Conservation (phyloP, 2,329 filamentous ascomycete species). For the Cryphonectria parasitica region DNA sequence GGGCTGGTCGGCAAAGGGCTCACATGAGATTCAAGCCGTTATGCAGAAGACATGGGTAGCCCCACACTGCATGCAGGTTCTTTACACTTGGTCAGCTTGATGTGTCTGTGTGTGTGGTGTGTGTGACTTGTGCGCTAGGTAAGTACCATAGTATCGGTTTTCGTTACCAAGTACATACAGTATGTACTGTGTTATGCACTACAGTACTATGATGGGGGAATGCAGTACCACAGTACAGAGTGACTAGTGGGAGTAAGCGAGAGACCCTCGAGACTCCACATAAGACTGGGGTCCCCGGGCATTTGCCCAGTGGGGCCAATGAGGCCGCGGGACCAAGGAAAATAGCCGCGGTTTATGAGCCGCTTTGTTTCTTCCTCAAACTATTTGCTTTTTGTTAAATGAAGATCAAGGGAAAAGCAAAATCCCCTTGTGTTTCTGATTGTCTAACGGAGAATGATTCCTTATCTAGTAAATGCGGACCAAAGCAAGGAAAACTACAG, state of each 20-base stretch:
- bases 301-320: neutral
- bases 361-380: neutral
- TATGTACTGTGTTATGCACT: neutral
- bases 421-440: neutral
- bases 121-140: neutral
- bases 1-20: neutral
- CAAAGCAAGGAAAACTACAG: neutral
- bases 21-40: conserved; percentile 1
- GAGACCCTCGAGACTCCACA: neutral
- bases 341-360: neutral
- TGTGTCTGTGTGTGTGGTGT: neutral
- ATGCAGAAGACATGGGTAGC: neutral
- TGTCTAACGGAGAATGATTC: neutral
- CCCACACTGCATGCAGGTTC: neutral
- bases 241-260: neutral
- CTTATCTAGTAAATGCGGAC: neutral
- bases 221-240: neutral
- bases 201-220: neutral
- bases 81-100: too few species aligned
- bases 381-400: neutral
- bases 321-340: neutral
- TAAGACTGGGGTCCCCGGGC: neutral
- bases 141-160: neutral
- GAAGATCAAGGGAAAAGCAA: neutral
- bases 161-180: neutral